These are phyloP conservation scores for Dactylellina sp. DNA, from an alignment of 2,329 filamentous ascomycete genomes.

Conservation along the genomic window DNA sequence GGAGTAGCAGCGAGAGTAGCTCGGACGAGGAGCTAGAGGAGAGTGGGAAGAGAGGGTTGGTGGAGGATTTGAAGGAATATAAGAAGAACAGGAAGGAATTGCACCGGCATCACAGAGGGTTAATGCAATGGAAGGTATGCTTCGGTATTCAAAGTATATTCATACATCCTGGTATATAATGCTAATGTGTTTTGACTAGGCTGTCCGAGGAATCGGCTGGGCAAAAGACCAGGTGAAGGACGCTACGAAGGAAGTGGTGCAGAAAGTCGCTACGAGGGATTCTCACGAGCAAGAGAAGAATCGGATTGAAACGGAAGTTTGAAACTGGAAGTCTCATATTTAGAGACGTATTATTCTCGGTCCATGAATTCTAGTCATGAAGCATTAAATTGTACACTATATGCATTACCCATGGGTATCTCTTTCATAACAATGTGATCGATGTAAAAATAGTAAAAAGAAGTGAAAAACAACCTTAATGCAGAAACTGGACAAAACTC, in stretches of 20 bases:
- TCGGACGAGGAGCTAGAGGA: conserved; percentile 43
- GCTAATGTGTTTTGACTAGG: conserved; percentile 62
- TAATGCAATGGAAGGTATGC: conserved; percentile 76
- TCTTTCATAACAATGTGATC: too few species aligned
- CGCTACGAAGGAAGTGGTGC: conserved; percentile 65
- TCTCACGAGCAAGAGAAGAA: conserved; percentile 71
- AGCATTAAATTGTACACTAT: conserved; percentile 1
- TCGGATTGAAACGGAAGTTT: conserved; percentile 78
- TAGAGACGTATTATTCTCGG: not conserved
- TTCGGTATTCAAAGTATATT: not conserved
- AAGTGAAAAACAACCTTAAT: too few species aligned
- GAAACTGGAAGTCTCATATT: conserved; percentile 56
- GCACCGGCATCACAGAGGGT: conserved; percentile 74
- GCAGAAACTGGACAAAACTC: not conserved
- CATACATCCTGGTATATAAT: not conserved
- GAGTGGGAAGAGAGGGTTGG: conserved; percentile 65
- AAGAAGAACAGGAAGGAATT: conserved; percentile 71
- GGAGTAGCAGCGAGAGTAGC: conserved; percentile 57
- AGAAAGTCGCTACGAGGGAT: conserved; percentile 64
- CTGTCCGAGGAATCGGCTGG: conserved; percentile 69
- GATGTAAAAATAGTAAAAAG: too few species aligned
- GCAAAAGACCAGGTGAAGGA: conserved; percentile 71
- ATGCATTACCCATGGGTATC: conserved; percentile 5
- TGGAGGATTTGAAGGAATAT: conserved; percentile 71
- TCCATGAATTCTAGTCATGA: not conserved